These are phyloP conservation scores for Polygonum aviculare DNA, from an alignment of 148 eudicot species.

Conservation along the genomic window DNA sequence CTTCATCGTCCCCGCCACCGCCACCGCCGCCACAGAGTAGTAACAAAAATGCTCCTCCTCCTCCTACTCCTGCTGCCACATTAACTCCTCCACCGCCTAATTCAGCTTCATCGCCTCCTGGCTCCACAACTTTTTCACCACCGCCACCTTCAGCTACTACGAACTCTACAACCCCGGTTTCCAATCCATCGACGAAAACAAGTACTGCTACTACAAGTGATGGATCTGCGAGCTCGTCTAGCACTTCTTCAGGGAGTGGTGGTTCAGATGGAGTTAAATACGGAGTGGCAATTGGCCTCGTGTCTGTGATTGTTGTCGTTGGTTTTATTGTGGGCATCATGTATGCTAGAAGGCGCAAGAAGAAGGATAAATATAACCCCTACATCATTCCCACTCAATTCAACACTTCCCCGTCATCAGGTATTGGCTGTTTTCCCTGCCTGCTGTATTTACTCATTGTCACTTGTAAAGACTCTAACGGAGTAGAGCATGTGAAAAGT, in stretches of 20 bases:
- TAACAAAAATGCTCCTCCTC: conserved; percentile 8
- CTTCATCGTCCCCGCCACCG: conserved; percentile 16
- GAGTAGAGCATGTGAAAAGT: neutral
- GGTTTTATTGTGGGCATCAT: conserved; percentile 35
- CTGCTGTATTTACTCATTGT: neutral
- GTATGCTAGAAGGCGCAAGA: conserved; percentile 49
- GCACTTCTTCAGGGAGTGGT: neutral
- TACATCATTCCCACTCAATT: conserved; percentile 47
- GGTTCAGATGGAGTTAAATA: conserved; percentile 20
- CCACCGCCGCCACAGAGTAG: conserved; percentile 5
- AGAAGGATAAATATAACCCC: conserved; percentile 33
- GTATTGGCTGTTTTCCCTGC: conserved; percentile 20
- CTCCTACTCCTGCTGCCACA: conserved; percentile 18
- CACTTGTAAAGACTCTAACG: neutral
- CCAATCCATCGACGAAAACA: conserved; percentile 29
- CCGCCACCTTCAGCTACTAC: conserved; percentile 19
- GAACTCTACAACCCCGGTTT: conserved; percentile 27
- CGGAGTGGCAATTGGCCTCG: conserved; percentile 34
- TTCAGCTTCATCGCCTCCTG: conserved; percentile 15
- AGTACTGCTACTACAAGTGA: conserved; percentile 13
- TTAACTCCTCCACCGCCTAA: conserved; percentile 20
- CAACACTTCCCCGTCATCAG: conserved; percentile 64
- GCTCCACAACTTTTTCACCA: conserved; percentile 7
- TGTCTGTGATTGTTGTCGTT: conserved; percentile 25
- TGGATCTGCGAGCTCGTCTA: conserved; percentile 15